A percentile compares a stretch with the other conserved stretches of the same genome.
These are phyloP conservation scores for Pseudocohnilembus persalinus DNA, from an alignment of 169 alveolate genomes.

Conservation along the genomic window DNA sequence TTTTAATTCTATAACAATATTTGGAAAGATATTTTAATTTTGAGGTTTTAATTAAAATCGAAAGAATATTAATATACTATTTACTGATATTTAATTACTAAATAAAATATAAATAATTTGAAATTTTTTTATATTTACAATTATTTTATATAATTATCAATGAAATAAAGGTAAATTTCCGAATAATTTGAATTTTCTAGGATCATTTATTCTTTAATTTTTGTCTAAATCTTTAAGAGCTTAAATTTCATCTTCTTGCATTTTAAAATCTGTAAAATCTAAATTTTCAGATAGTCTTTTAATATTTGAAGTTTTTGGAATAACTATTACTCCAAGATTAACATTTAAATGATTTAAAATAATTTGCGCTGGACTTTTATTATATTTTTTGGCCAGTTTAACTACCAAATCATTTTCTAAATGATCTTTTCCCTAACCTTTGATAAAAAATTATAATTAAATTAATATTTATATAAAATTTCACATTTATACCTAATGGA, in stretches of 20 bases:
- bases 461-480: too few species aligned
- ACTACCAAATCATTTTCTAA: constrained; percentile 23
- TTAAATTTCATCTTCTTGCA: constrained; percentile 45
- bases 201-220: constrained; percentile 25
- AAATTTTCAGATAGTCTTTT: constrained; percentile 57
- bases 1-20: too few species aligned
- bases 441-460: too few species aligned
- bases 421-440: constrained; percentile 14
- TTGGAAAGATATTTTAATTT: too few species aligned
- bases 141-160: neutral
- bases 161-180: constrained; percentile 13
- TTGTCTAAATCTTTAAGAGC: constrained; percentile 28
- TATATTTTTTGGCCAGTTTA: constrained; percentile 40
- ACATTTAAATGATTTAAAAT: constrained; percentile 48
- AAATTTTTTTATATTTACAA: neutral
- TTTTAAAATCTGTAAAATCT: constrained; percentile 31
- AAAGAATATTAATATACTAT: too few species aligned
- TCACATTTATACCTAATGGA: constrained; percentile 55
- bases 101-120: too few species aligned
- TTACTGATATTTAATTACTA: neutral
- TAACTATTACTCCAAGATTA: constrained; percentile 37
- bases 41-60: neutral
- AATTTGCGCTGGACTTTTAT: constrained; percentile 45
- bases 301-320: constrained; percentile 51
- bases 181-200: neutral